Conservation (phyloP, 345 rosid species). For the Firmiana major region DNA sequence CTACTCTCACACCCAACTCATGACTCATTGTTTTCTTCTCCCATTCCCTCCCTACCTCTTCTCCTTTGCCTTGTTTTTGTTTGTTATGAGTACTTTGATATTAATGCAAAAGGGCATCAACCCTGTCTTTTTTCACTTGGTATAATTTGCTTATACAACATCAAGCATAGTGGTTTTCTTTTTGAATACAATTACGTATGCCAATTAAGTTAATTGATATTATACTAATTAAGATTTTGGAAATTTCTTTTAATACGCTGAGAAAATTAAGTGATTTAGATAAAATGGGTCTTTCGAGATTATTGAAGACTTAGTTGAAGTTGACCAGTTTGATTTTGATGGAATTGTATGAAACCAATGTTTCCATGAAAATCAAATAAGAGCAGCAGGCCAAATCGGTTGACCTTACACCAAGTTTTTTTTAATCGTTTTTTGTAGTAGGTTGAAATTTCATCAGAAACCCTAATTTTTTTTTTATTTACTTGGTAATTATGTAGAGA, state of each 20-base stretch:
- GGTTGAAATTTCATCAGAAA: neutral
- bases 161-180: neutral
- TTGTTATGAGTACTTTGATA: neutral
- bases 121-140: conserved; percentile 11
- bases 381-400: conserved; percentile 19
- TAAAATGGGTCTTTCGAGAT: conserved; percentile 18
- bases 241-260: neutral
- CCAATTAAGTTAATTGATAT: neutral
- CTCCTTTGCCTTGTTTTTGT: neutral
- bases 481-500: neutral
- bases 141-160: neutral
- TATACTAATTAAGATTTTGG: neutral
- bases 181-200: neutral
- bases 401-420: conserved; percentile 25
- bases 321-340: conserved; percentile 11
- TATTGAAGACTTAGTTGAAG: conserved; percentile 1
- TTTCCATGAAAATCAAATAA: conserved; percentile 11
- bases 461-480: no score
- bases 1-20: neutral
- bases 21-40: conserved; percentile 27
- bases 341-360: conserved; percentile 15
- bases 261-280: conserved; percentile 5
- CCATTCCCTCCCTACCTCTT: neutral
- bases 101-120: neutral
- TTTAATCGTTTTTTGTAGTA: neutral